These are phyloP conservation scores for Endotrypanum monterogeii DNA, from an alignment of 208 protist genomes.

Conservation along the genomic window DNA sequence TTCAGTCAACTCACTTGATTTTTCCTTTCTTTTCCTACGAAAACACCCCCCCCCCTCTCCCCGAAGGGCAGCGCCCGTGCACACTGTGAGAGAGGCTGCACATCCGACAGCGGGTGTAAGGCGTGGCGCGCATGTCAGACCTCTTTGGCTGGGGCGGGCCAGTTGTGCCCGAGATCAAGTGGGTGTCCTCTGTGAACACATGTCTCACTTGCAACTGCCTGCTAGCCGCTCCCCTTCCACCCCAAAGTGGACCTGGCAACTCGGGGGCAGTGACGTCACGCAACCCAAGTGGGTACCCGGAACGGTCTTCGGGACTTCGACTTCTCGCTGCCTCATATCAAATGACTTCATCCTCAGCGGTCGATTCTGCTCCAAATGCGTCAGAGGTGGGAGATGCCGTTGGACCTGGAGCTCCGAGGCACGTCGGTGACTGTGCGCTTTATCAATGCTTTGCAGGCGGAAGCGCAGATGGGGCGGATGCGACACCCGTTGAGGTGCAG, in stretches of 20 bases:
- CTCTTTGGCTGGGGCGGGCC: neutral
- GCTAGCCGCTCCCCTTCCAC: slow-evolving; percentile 27
- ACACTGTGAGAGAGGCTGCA: neutral
- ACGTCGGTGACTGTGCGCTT: slow-evolving; percentile 29
- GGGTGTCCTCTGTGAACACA: slow-evolving; percentile 13
- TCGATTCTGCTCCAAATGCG: neutral
- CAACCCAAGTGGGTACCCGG: neutral
- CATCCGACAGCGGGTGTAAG: neutral
- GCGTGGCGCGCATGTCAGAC: neutral
- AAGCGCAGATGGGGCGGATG: neutral
- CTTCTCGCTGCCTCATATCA: slow-evolving; percentile 9
- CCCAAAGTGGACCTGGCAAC: neutral
- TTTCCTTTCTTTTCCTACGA: neutral
- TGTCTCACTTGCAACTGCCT: slow-evolving; percentile 78
- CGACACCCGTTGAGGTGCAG: neutral
- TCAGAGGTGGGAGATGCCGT: neutral
- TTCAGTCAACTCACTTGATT: too few relatives aligned
- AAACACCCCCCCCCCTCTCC: neutral
- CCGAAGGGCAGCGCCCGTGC: neutral
- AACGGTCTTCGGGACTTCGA: neutral
- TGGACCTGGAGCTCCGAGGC: neutral
- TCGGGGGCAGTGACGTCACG: neutral
- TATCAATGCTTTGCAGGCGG: neutral
- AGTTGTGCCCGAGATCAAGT: slow-evolving; percentile 7
- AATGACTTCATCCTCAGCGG: neutral